phyloP scores from a whole-genome alignment of 495 filamentous ascomycete species.

The Neurospora tetrasperma region DNA sequence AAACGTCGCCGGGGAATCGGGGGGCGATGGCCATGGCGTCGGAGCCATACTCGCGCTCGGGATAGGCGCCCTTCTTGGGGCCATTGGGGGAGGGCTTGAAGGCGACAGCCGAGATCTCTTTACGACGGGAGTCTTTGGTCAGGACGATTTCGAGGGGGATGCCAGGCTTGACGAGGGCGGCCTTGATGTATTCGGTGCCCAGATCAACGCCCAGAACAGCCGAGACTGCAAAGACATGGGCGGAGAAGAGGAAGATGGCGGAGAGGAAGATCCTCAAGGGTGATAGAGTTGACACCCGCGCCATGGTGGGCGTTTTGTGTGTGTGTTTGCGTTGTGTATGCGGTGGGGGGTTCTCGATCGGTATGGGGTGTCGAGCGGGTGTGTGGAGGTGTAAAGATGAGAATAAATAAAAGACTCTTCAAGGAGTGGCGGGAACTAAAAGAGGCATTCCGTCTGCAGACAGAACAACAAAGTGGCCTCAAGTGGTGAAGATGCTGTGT shows the following conservation, averaged over 20 bases:
- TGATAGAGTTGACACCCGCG: slow-evolving; percentile 26
- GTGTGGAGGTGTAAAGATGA: not conserved
- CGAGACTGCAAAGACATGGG: slow-evolving; percentile 43
- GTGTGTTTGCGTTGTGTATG: slow-evolving; percentile 2
- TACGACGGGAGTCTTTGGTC: slow-evolving; percentile 96
- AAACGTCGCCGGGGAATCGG: slow-evolving; percentile 86
- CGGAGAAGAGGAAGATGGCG: slow-evolving; percentile 38
- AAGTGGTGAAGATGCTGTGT: not conserved
- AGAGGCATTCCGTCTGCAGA: not conserved
- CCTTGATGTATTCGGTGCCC: slow-evolving; percentile 96
- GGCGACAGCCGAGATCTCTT: slow-evolving; percentile 82
- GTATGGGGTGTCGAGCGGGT: slow-evolving; percentile 14
- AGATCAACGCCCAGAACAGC: slow-evolving; percentile 89
- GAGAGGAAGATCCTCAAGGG: slow-evolving; percentile 35
- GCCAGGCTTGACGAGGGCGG: slow-evolving; percentile 89
- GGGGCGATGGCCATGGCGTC: slow-evolving; percentile 82
- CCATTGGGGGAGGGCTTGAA: slow-evolving; percentile 72
- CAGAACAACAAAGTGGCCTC: not conserved
- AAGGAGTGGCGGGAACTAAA: not conserved
- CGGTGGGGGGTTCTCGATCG: slow-evolving; percentile 3
- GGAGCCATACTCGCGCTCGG: slow-evolving; percentile 83
- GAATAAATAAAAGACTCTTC: not conserved
- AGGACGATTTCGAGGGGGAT: slow-evolving; percentile 97
- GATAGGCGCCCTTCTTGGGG: slow-evolving; percentile 52
- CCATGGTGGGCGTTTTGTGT: slow-evolving; percentile 29